Conservation (phyloP, 345 rosid genomes). For the Pelargonium nanum region DNA sequence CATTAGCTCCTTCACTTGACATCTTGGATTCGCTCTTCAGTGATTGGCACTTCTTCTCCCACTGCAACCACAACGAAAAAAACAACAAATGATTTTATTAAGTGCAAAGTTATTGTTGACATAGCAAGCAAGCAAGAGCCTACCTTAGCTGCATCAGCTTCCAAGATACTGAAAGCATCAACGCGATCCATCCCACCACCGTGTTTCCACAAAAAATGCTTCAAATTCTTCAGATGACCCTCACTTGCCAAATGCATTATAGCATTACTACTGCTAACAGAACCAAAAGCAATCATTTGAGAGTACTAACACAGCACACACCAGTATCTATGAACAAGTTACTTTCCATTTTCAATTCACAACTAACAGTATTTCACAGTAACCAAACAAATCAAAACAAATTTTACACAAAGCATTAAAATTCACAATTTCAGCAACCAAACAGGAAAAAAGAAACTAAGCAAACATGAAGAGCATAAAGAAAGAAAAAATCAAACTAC, state of each 20-base stretch:
- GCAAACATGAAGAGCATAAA: neutral
- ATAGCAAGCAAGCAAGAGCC: neutral
- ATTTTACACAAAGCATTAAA: neutral
- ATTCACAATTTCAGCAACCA: neutral
- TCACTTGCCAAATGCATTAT: conserved; percentile 56
- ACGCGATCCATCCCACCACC: conserved; percentile 51
- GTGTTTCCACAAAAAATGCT: conserved; percentile 71
- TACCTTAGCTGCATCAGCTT: conserved; percentile 62
- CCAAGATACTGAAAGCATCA: conserved; percentile 41
- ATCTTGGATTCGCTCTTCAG: conserved; percentile 34
- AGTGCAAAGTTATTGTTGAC: neutral
- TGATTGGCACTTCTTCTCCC: conserved; percentile 53
- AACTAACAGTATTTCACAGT: neutral
- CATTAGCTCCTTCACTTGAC: conserved; percentile 24
- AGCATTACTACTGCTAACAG: conserved; percentile 40
- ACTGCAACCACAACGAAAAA: conserved; percentile 32
- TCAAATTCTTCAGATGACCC: conserved; percentile 61
- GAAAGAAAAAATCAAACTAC: neutral
- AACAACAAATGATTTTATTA: neutral
- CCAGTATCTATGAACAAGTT: neutral
- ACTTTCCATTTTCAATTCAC: no score
- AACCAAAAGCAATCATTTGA: conserved; percentile 5
- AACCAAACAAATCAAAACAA: conserved; percentile 1
- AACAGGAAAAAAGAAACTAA: neutral
- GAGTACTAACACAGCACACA: neutral